Evolutionary conservation across 371 early-diverging fungal genomes (phyloP).

Genomic region (Mucor irregularis): DNA sequence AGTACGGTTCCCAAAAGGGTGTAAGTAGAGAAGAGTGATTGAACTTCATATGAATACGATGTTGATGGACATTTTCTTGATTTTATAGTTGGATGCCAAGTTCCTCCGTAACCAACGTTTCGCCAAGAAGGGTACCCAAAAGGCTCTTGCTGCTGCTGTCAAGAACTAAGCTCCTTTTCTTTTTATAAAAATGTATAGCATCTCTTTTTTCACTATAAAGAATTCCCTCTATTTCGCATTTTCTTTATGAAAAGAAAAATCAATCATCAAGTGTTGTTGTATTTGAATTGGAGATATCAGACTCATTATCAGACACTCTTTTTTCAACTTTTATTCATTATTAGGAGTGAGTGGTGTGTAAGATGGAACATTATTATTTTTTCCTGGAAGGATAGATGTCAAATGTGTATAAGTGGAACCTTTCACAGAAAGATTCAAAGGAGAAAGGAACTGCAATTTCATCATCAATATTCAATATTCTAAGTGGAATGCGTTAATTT

Average conservation of each 20-base stretch:
- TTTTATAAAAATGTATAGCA: neutral
- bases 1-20: slow-evolving; percentile 91
- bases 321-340: too few relatives aligned
- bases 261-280: too few relatives aligned
- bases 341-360: too few relatives aligned
- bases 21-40: slow-evolving; percentile 49
- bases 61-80: neutral
- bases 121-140: slow-evolving; percentile 81
- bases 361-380: neutral
- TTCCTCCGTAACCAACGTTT: slow-evolving; percentile 98
- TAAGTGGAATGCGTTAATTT: too few relatives aligned
- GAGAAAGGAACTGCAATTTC: neutral
- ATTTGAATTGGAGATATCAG: too few relatives aligned
- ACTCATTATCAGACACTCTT: too few relatives aligned
- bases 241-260: neutral
- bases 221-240: neutral
- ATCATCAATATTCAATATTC: slow-evolving; percentile 16
- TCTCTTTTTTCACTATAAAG: neutral
- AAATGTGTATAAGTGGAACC: too few relatives aligned
- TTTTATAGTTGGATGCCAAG: slow-evolving; percentile 85
- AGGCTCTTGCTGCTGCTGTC: slow-evolving; percentile 48
- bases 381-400: too few relatives aligned
- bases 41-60: neutral
- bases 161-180: slow-evolving; percentile 59
- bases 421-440: too few relatives aligned